Base-by-base conservation (phyloP, 1,139 yeast genomes). In the Oligophagozyma castellii region DNA sequence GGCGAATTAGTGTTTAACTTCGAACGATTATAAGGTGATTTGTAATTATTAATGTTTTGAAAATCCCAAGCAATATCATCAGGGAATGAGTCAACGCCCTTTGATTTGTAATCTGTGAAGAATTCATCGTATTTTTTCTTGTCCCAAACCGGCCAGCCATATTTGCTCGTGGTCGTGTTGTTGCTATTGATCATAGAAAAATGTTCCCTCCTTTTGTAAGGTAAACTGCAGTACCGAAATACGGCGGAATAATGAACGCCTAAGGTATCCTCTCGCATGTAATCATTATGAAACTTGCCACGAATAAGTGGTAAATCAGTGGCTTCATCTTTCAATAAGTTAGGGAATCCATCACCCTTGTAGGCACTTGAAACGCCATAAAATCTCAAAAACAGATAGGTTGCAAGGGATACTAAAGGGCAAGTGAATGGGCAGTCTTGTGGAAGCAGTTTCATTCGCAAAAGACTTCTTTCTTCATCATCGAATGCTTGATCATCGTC, bases 311-410 rank as follows among this genome's bases (percentile, higher is more conserved):
- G 46, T 15, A 44, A 22, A 24, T 33, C 28, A 10, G 27, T 29
- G 5, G 27, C 28, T 11, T 24, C 29, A n/a, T 30, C 32, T 16
- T 33, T 37, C 7, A 33, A 34, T 19, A 50, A 29, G 30, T 44
- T 35, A 8, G 52, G 51, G 31, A 48, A 50, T 7, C 53, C 53
- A 23, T 46, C 52, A 12, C 52, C 52, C 26, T 38, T 43, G 19
- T 42, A 40, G 16, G 32, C 27, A 12, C 40, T 33, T 13, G 35
- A 32, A 4, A 42, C 39, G 12, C 54, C 54, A 31, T 50, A 49
- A 30, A 51, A 49, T 22, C 53, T 36, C 19, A 49, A 32, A 27
- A 36, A 46, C 12, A 48, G 29, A 27, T 47, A 51, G n/a, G 46
- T 37, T 3, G 54, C 54, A 26, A 51, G 26, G 4, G 52, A 32